A percentile compares a stretch with the other conserved stretches of the same genome.
phyloP scores from a whole-genome alignment of 2,329 filamentous ascomycete species.

The Colletotrichum agaves region DNA sequence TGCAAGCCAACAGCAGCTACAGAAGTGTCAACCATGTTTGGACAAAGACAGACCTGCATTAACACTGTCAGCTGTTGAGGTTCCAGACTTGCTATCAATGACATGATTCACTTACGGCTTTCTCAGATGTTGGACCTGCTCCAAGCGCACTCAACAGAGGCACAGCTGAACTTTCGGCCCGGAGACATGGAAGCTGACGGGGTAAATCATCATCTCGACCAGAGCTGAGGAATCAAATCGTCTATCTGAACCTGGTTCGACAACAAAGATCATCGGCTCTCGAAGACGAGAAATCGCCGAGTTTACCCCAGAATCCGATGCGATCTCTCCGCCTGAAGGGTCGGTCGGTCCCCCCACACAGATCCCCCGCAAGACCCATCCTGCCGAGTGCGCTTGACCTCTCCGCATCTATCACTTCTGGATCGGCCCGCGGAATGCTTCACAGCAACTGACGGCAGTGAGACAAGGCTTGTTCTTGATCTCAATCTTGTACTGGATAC shows the following conservation, averaged over 20 bases:
- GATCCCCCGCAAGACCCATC: conserved; percentile 29
- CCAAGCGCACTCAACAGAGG: too few species aligned
- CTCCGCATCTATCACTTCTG: too few species aligned
- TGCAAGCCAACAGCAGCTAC: background rate
- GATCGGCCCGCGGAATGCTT: background rate
- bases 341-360: background rate
- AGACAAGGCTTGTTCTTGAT: background rate
- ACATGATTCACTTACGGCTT: too few species aligned
- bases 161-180: background rate
- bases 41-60: too few species aligned
- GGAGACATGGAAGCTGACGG: conserved; percentile 1
- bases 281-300: conserved; percentile 5
- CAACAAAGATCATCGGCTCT: background rate
- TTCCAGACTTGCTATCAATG: too few species aligned
- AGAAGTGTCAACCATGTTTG: too few species aligned
- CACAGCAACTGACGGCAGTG: background rate
- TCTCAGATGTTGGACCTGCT: too few species aligned
- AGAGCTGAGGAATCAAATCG: too few species aligned
- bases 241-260: too few species aligned
- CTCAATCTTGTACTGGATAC: too few species aligned
- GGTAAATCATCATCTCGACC: too few species aligned
- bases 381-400: background rate
- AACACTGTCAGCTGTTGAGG: too few species aligned
- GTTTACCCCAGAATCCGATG: conserved; percentile 19
- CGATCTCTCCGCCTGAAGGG: conserved; percentile 5